Conservation (phyloP, 345 rosid genomes). For the Mangifera indica region DNA sequence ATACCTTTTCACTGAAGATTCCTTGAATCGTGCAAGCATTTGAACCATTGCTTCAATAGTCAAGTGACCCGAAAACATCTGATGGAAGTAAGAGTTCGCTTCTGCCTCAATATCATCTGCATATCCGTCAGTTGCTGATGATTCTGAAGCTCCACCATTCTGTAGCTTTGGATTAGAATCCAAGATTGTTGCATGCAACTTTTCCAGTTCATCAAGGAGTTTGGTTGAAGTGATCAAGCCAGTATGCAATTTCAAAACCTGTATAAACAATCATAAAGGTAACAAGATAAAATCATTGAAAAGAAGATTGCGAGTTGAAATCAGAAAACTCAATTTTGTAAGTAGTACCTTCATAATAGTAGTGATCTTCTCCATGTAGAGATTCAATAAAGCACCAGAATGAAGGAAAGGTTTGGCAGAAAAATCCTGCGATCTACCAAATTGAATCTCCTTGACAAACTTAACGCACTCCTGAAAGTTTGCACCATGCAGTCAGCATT, state of each 20-base stretch:
- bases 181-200: conserved; percentile 46
- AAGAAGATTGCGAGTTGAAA: not conserved
- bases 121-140: conserved; percentile 62
- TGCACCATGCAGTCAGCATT: conserved; percentile 21
- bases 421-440: conserved; percentile 59
- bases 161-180: conserved; percentile 63
- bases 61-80: conserved; percentile 88
- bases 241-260: conserved; percentile 68
- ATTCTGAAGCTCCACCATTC: conserved; percentile 67
- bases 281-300: not conserved
- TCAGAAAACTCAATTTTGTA: conserved; percentile 1
- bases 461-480: conserved; percentile 82
- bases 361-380: conserved; percentile 59
- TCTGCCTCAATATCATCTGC: conserved; percentile 85
- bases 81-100: conserved; percentile 93
- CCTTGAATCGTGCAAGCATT: conserved; percentile 90
- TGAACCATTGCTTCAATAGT: conserved; percentile 89
- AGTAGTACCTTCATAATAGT: conserved; percentile 64
- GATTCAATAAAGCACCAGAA: conserved; percentile 50
- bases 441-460: conserved; percentile 70
- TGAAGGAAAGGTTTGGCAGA: conserved; percentile 58
- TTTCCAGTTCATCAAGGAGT: conserved; percentile 72
- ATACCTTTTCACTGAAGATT: conserved; percentile 74
- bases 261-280: conserved; percentile 14
- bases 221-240: conserved; percentile 45